phyloP scores from a whole-genome alignment of 2,329 filamentous ascomycete genomes.

The Aspergillus pseudotamarii region DNA sequence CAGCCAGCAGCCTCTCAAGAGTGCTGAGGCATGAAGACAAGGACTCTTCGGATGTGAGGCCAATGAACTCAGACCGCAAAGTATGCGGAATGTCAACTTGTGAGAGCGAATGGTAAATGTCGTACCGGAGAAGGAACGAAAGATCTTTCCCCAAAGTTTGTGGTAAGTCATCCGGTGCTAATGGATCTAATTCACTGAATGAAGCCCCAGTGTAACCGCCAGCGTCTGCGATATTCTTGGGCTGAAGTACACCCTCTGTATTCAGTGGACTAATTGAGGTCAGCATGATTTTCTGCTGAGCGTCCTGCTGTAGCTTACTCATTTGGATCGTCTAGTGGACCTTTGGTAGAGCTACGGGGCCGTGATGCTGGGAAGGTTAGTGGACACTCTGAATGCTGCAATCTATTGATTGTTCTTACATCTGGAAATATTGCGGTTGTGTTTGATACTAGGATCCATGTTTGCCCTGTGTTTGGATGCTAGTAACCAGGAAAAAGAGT shows the following conservation, averaged over 20 bases:
- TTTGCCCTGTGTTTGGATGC: not conserved
- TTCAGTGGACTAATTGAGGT: conserved; percentile 31
- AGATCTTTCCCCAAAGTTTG: conserved; percentile 68
- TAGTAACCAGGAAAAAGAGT: not conserved
- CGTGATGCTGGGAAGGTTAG: conserved; percentile 38
- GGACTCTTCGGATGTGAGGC: conserved; percentile 64
- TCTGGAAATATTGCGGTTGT: conserved; percentile 41
- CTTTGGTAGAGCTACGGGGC: conserved; percentile 64
- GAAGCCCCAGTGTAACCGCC: conserved; percentile 30
- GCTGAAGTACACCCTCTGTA: conserved; percentile 19
- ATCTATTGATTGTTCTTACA: conserved; percentile 29
- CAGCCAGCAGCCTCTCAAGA: conserved; percentile 67
- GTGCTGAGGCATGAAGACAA: conserved; percentile 37
- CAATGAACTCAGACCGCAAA: conserved; percentile 70
- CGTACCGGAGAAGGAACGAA: conserved; percentile 74
- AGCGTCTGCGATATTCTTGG: conserved; percentile 18
- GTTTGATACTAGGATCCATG: conserved; percentile 24
- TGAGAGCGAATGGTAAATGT: conserved; percentile 81
- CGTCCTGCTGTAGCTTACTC: conserved; percentile 60
- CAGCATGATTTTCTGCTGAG: conserved; percentile 12
- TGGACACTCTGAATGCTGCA: not conserved
- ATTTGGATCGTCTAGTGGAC: conserved; percentile 70
- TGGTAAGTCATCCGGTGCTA: conserved; percentile 35
- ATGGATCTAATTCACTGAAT: conserved; percentile 38
- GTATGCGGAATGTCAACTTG: conserved; percentile 61